Base-by-base conservation (phyloP, 73 alveolate species). In the Tetrahymena elliotti region DNA sequence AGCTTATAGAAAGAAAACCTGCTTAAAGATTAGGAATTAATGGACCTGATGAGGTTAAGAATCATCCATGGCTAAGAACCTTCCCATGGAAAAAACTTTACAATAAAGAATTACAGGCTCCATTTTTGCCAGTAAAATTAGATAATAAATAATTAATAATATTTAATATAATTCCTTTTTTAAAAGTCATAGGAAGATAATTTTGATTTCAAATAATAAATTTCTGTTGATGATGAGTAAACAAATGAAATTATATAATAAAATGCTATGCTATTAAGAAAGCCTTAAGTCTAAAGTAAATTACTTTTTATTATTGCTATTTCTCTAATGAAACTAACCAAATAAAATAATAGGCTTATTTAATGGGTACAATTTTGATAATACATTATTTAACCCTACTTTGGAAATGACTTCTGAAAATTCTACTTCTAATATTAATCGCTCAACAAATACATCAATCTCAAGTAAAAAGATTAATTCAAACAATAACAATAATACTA, bases 31-130 rank as follows among this genome's bases (percentile, higher is more conserved):
- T 98, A 37, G 99, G 99, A 33, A 94, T 52, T 92, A 95, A 96
- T 95, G 99, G 99, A 36, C 97, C 98, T 34, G 53, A 54, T 84
- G 99, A 98, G 96, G 96, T 98, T 41, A 98, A 96, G 88, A 84
- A 95, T 53, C 99, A 98, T 97, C 97, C 97, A 33, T 98, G 99
- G 99, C 96, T 98, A 47, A 95, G 95, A 93, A 96, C 97, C 95
- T 98, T 94, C 94, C 97, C 97, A 93, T 98, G 99, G 99, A 93
- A 97, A 6, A 97, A 97, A 53, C 96, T 98, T 54, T 96, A 96
- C 93, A 97, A 98, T 82, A 98, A 98, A 96, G 97, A 96, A 52
- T 52, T 98, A 18, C 83, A 47, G n/a, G 96, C 99, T 15, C 99
- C 99, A 18, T 98, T 93, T 12, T 39, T 95, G 13, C 97, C 97